A percentile compares a stretch with the other conserved stretches of the same genome.
Conservation (phyloP, 495 filamentous ascomycete genomes). For the Talaromyces thailandensis region DNA sequence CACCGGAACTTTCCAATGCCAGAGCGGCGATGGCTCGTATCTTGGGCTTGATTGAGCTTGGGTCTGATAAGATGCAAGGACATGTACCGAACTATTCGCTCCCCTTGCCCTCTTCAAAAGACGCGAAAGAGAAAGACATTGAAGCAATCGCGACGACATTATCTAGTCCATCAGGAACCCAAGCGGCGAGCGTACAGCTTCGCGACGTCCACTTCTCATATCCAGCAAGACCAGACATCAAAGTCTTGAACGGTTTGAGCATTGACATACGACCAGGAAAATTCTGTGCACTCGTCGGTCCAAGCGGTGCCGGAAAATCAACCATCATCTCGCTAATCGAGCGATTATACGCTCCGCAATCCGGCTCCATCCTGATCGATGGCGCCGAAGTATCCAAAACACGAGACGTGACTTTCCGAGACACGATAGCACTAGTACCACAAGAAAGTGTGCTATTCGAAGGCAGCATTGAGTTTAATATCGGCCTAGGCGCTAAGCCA, state of each 20-base stretch:
- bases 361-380: not conserved
- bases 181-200: slow-evolving; percentile 39
- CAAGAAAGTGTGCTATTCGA: slow-evolving; percentile 48
- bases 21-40: slow-evolving; percentile 34
- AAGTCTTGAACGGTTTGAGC: slow-evolving; percentile 33
- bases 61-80: slow-evolving; percentile 26
- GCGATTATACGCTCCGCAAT: slow-evolving; percentile 47
- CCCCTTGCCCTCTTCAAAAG: not conserved
- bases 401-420: slow-evolving; percentile 42
- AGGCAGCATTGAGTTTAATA: slow-evolving; percentile 46
- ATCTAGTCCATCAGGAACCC: slow-evolving; percentile 14
- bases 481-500: slow-evolving; percentile 49
- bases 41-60: slow-evolving; percentile 39
- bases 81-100: not conserved
- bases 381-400: not conserved
- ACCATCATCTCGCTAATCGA: slow-evolving; percentile 58
- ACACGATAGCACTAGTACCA: slow-evolving; percentile 55
- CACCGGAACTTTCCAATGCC: slow-evolving; percentile 51
- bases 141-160: slow-evolving; percentile 15
- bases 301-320: slow-evolving; percentile 54
- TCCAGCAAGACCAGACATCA: slow-evolving; percentile 30
- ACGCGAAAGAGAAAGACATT: slow-evolving; percentile 7
- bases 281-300: slow-evolving; percentile 49
- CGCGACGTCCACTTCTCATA: slow-evolving; percentile 55
- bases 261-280: slow-evolving; percentile 32